Evolutionary conservation across 768 basidiomycete genomes (phyloP).

Genomic region (Macrolepiota fuliginosa): DNA sequence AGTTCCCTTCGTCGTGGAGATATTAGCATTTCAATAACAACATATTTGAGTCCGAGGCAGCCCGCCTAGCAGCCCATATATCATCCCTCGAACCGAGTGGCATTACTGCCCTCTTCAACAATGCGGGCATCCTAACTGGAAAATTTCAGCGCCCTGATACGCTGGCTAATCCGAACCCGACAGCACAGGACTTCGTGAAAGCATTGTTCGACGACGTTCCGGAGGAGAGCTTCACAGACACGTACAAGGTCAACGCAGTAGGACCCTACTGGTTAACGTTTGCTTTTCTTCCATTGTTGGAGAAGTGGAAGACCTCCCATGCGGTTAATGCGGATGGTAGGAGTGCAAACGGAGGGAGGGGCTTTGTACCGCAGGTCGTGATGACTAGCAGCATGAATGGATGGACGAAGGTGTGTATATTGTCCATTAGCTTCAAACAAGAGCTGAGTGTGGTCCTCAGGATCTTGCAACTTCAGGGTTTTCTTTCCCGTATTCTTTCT

Average conservation of each 20-base stretch:
- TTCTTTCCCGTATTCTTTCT: slow-evolving; percentile 45
- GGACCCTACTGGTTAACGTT: slow-evolving; percentile 55
- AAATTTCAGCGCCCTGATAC: slow-evolving; percentile 23
- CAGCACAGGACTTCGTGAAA: slow-evolving; percentile 35
- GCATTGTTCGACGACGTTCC: slow-evolving; percentile 37
- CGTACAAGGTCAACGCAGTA: slow-evolving; percentile 36
- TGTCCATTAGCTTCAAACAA: too few species aligned
- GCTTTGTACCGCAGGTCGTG: slow-evolving; percentile 45
- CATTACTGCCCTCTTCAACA: slow-evolving; percentile 48
- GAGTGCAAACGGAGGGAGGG: slow-evolving; percentile 23
- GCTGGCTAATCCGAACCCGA: slow-evolving; percentile 15
- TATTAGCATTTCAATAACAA: not conserved
- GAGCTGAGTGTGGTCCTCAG: slow-evolving; percentile 16
- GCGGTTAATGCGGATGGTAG: not conserved
- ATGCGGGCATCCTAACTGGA: slow-evolving; percentile 38
- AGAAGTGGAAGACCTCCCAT: slow-evolving; percentile 37
- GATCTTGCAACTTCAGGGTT: slow-evolving; percentile 38
- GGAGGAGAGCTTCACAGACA: slow-evolving; percentile 34
- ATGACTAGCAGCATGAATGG: slow-evolving; percentile 54
- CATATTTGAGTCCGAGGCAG: slow-evolving; percentile 35
- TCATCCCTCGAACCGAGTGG: slow-evolving; percentile 30
- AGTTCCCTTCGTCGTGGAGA: not conserved
- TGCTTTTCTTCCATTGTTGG: slow-evolving; percentile 53
- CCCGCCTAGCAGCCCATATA: slow-evolving; percentile 38
- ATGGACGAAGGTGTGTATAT: slow-evolving; percentile 43